Evolutionary conservation across 768 basidiomycete genomes (phyloP), one percentile per base, ranked within the genome.

Genomic region (Pleurotus sapidus): DNA sequence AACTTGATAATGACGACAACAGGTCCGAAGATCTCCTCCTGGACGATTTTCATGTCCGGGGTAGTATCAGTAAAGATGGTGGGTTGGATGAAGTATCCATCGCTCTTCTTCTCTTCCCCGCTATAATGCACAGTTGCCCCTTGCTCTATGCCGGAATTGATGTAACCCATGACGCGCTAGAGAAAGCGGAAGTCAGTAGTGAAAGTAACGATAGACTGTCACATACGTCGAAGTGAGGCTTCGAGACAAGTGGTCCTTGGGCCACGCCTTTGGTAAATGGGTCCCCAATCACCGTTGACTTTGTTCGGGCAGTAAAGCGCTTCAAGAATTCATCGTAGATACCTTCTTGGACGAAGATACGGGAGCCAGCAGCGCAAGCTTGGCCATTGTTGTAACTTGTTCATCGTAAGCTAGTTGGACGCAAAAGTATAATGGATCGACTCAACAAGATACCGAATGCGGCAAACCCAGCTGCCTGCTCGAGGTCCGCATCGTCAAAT

Each of bases 211-310:
- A 17, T 15, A 14, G 17, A 25, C 6, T 67, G 70, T n/a, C 34
- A 72, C 83, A 57, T 46, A 89, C 88, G 61, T 90, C 81, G 65
- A 77, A 91, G 67, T 93, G 91, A 39, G 77, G 65, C 68, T 93
- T 75, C 0, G 88, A 90, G 24, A 91, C 87, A 68, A 91, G 86
- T 0, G 92, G 92, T 20, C 93, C 93, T 61, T 91, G 89, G 70
- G 82, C 79, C 24, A 79, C 80, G 5, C 76, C 80, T 0, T 69
- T 60, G 3, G 64, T 63, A 74, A 93, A 92, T 1, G 90, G 90
- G 64, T 89, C 83, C 18, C 91, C 92, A 55, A 91, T 72, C 68
- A 83, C 82, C 68, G 88, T 72, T 0, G 66, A 56, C 65, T 74
- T 71, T 49, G 86, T 75, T 68, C 81, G 77, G 20, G 70, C 79